Evolutionary conservation across 2,329 filamentous ascomycete genomes (phyloP).

Genomic region (Penicillium sp.): DNA sequence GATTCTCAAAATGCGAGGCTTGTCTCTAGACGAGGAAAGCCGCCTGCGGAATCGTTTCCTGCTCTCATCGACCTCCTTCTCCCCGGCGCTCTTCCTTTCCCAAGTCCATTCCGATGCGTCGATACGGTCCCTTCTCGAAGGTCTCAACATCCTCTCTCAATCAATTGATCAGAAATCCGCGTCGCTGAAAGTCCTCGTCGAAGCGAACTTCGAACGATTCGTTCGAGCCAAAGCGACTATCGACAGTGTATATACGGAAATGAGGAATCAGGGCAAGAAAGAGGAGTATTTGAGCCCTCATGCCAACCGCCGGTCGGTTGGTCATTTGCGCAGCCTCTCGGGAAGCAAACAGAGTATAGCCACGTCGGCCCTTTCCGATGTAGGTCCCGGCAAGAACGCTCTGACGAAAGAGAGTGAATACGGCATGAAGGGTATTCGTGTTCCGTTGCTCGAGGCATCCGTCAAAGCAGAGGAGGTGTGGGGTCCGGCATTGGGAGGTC

Average conservation of each 20-base stretch:
- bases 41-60: conserved; percentile 95
- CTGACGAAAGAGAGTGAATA: conserved; percentile 87
- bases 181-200: conserved; percentile 91
- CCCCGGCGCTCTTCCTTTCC: conserved; percentile 79
- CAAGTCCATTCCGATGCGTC: conserved; percentile 82
- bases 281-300: conserved; percentile 44
- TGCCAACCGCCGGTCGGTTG: conserved; percentile 57
- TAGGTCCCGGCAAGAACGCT: no score
- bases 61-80: conserved; percentile 90
- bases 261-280: conserved; percentile 63
- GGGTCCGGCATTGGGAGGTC: conserved; percentile 84
- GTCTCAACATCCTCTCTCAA: conserved; percentile 73
- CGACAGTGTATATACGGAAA: conserved; percentile 96
- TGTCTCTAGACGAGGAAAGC: conserved; percentile 75
- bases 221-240: conserved; percentile 95
- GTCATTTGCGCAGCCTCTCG: conserved; percentile 50
- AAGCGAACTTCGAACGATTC: conserved; percentile 97
- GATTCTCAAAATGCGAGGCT: conserved; percentile 63
- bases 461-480: conserved; percentile 95
- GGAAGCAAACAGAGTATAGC: conserved; percentile 39
- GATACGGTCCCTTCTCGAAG: conserved; percentile 68
- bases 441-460: conserved; percentile 75
- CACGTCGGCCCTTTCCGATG: no score
- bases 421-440: conserved; percentile 78
- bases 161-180: conserved; percentile 98